phyloP scores from a whole-genome alignment of 1,284 basidiomycete species.

The Moesziomyces antarcticus region DNA sequence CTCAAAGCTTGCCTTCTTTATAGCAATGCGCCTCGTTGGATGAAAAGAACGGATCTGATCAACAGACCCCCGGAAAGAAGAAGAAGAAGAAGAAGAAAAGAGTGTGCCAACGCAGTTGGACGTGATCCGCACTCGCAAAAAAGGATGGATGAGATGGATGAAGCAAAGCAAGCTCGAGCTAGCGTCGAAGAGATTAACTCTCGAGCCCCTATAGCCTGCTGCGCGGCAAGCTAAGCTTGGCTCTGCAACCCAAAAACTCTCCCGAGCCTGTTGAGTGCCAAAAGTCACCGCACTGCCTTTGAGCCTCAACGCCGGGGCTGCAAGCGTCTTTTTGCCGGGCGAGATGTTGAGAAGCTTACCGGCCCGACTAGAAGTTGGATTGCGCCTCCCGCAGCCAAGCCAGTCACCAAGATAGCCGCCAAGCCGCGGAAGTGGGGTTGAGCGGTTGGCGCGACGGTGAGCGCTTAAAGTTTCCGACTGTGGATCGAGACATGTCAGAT shows the following conservation, averaged over 20 bases:
- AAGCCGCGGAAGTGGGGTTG: not conserved
- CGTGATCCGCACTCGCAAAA: not conserved
- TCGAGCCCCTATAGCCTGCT: no score
- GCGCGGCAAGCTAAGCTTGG: not conserved
- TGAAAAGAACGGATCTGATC: slow-evolving; percentile 16
- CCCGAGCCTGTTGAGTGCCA: no score
- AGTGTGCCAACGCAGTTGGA: slow-evolving; percentile 15
- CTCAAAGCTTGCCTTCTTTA: not conserved
- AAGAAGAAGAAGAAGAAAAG: slow-evolving; percentile 1
- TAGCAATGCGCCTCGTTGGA: not conserved
- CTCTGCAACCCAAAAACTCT: not conserved
- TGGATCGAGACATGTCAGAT: slow-evolving; percentile 17
- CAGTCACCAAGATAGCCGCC: not conserved
- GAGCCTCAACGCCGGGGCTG: no score
- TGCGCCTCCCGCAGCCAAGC: no score
- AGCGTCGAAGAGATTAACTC: not conserved
- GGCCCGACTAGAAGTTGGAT: not conserved
- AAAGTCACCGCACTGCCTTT: no score
- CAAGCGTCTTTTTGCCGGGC: no score
- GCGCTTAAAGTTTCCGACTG: slow-evolving; percentile 7
- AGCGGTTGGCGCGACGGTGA: not conserved
- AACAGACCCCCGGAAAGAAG: slow-evolving; percentile 16
- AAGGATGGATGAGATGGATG: slow-evolving; percentile 6
- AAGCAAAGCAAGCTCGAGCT: not conserved
- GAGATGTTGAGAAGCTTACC: not conserved